Percentiles rank a stretch among this genome's conserved stretches.
Evolutionary conservation across 257 asterid genomes (phyloP).

Genomic region (Apocynum venetum): DNA sequence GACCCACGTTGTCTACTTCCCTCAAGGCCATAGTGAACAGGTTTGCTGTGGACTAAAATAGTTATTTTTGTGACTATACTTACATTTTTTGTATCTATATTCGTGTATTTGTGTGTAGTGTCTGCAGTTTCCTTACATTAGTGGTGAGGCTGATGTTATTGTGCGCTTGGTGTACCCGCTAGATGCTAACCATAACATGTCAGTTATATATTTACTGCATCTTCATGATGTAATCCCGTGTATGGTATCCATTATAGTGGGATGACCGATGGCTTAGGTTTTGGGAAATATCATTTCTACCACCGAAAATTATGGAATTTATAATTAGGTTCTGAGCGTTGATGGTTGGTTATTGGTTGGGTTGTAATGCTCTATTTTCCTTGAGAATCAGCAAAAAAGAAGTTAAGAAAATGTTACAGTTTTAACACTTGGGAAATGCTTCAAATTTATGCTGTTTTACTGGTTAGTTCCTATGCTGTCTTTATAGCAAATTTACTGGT

Average conservation of each 20-base stretch:
- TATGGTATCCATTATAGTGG: background rate
- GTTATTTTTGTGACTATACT: background rate
- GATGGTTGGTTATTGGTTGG: background rate
- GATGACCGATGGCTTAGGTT: background rate
- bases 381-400: background rate
- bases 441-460: background rate
- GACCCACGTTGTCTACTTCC: slow-evolving; percentile 95
- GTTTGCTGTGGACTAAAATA: slow-evolving; percentile 24
- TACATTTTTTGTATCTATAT: background rate
- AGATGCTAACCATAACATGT: background rate
- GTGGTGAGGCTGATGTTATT: slow-evolving; percentile 3
- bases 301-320: background rate
- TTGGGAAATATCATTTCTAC: background rate
- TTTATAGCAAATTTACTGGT: no score
- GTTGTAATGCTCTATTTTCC: background rate
- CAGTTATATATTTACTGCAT: background rate
- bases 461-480: no score
- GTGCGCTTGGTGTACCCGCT: slow-evolving; percentile 6
- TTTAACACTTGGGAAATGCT: background rate
- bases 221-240: background rate
- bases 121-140: background rate
- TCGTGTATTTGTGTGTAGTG: background rate
- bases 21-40: slow-evolving; percentile 97
- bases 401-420: background rate
- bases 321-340: background rate